Evolutionary conservation across 345 rosid genomes (phyloP), one percentile per base, ranked within the genome.

Genomic region (Sisymbrium irio): DNA sequence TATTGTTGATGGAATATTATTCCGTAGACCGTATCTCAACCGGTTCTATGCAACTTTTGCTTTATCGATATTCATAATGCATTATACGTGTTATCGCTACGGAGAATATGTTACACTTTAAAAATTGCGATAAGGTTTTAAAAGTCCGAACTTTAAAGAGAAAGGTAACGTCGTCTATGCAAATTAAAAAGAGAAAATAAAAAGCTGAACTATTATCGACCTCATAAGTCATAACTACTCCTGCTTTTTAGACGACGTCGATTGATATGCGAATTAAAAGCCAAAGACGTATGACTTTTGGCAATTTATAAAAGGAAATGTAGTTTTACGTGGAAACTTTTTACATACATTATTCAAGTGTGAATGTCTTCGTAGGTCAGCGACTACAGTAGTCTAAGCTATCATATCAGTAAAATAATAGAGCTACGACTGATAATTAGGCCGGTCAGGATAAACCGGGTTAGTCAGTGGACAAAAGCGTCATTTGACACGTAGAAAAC

Each of bases 21-120:
- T 6, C 36, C 7, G 9, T 10, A 17, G n/a, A 58, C 42, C 15
- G 25, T 35, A 17, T 58, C n/a, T 17, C 25, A 5, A 17, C 35
- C 2, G 15, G 58, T 35, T 30, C 2, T 7, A 36, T n/a, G 51
- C 45, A 37, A 30, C 62, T 75, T 75, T 74, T 74, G 62, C 67
- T 59, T 59, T 49, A 59, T 75, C 45, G 5, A 3, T 32, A 67
- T n/a, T n/a, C n/a, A n/a, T n/a, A n/a, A n/a, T 67, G 64, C 79
- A 53, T 53, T 54, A 44, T 62, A 68, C 73, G 68, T 67, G 73
- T 60, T 51, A 68, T 67, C 62, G 15, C 14, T 56, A 13, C 1
- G 3, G 58, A 55, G 44, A 22, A 12, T 50, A 60, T 68, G 47
- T 68, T 60, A 6, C 37, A 47, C 59, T 65, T 75, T 67, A 0